Percentiles rank a stretch among this genome's conserved stretches.
phyloP scores from a whole-genome alignment of 2,329 filamentous ascomycete species.

The Thelonectria rubi region DNA sequence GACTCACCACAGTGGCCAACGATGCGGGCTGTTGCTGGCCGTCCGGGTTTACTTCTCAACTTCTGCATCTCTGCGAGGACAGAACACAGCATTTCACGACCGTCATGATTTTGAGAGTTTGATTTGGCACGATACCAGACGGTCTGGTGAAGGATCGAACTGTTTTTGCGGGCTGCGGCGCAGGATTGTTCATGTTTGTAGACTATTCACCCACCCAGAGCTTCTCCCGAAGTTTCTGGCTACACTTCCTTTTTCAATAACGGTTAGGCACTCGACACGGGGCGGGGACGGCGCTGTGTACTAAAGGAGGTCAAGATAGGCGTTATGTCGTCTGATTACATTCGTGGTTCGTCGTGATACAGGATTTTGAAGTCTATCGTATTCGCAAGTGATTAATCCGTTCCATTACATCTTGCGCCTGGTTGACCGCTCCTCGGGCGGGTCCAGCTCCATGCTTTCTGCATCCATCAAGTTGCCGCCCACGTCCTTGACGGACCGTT shows the following conservation, averaged over 20 bases:
- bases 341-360: constrained; percentile 43
- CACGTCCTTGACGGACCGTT: constrained; percentile 54
- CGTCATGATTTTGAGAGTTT: constrained; percentile 42
- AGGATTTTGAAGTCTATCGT: constrained; percentile 26
- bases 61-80: constrained; percentile 31
- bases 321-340: constrained; percentile 41
- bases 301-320: constrained; percentile 31
- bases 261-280: constrained; percentile 23
- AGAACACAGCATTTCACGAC: constrained; percentile 39
- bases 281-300: constrained; percentile 30
- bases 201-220: constrained; percentile 34
- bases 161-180: constrained; percentile 37
- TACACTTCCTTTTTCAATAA: constrained; percentile 29
- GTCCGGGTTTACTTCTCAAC: constrained; percentile 23
- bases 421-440: constrained; percentile 60
- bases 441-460: constrained; percentile 66
- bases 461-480: constrained; percentile 54
- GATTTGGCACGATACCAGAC: constrained; percentile 31
- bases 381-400: neutral
- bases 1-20: constrained; percentile 27
- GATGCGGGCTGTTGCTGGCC: constrained; percentile 40
- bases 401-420: constrained; percentile 60
- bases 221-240: constrained; percentile 37
- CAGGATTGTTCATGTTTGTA: constrained; percentile 38
- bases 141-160: constrained; percentile 15